Evolutionary conservation across 2,329 filamentous ascomycete genomes (phyloP).

Genomic region (Thermomyces lanuginosus): DNA sequence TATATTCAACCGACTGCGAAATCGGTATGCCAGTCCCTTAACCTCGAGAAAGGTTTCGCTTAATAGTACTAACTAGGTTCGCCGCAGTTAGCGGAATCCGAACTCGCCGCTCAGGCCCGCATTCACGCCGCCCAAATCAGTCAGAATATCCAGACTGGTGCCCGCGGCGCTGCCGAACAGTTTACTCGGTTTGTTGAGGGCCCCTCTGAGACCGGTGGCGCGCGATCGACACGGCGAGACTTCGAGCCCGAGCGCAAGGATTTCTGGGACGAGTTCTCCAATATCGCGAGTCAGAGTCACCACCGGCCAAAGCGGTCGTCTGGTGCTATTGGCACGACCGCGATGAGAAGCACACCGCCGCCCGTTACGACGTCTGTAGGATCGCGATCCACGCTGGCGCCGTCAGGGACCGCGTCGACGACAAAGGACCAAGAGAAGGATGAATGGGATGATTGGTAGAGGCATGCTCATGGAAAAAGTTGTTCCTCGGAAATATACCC

Average conservation of each 20-base stretch:
- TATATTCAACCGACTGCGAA: conserved; percentile 88
- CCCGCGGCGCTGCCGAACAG: conserved; percentile 58
- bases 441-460: conserved; percentile 7
- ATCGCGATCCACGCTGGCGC: conserved; percentile 9
- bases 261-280: conserved; percentile 87
- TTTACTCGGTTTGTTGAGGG: conserved; percentile 84
- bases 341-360: conserved; percentile 38
- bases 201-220: conserved; percentile 34
- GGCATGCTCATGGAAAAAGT: neutral
- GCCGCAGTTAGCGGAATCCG: conserved; percentile 57
- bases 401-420: conserved; percentile 7
- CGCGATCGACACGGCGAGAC: conserved; percentile 14
- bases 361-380: neutral
- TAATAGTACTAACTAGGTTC: conserved; percentile 1
- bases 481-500: too few species aligned
- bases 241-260: conserved; percentile 53
- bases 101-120: conserved; percentile 58
- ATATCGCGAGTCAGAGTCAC: conserved; percentile 15
- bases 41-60: neutral
- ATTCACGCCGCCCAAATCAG: conserved; percentile 36
- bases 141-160: conserved; percentile 48
- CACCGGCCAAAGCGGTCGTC: conserved; percentile 18
- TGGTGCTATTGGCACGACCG: conserved; percentile 45
- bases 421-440: conserved; percentile 33
- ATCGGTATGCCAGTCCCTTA: conserved; percentile 41